These are phyloP conservation scores for Bjerkandera adusta DNA, from an alignment of 1,284 basidiomycete genomes.

Conservation along the genomic window DNA sequence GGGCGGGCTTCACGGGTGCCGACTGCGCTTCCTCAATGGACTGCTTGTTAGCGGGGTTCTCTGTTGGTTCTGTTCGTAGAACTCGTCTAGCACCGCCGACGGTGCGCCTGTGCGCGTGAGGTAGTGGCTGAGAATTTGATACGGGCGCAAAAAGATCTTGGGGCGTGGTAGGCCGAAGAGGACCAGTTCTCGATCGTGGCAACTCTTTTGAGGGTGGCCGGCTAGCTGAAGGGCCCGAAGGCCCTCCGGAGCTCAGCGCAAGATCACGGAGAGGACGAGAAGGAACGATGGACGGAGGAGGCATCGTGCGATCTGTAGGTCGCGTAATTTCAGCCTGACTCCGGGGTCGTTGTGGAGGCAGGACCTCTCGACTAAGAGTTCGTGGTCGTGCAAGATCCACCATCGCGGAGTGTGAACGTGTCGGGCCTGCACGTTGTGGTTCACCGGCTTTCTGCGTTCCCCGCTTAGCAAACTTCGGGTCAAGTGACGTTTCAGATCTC, in stretches of 20 bases:
- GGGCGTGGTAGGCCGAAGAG: not conserved
- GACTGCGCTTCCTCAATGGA: not conserved
- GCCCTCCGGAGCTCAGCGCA: not conserved
- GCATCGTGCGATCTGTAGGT: constrained; percentile 8
- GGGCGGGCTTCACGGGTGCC: not conserved
- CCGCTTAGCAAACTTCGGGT: not conserved
- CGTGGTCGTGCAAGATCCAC: not conserved
- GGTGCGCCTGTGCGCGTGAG: not conserved
- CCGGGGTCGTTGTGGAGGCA: not conserved
- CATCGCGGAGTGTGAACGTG: too few relatives aligned
- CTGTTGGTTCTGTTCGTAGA: constrained; percentile 24
- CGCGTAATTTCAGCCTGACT: constrained; percentile 12
- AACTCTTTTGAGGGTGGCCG: not conserved
- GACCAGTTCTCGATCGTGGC: not conserved
- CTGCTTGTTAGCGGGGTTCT: not conserved
- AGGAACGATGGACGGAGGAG: not conserved
- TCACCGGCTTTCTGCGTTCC: not conserved
- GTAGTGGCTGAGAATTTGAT: not conserved
- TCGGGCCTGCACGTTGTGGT: not conserved
- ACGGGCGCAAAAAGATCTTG: not conserved
- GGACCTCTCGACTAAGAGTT: not conserved
- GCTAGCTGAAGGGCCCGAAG: not conserved
- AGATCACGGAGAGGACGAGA: not conserved
- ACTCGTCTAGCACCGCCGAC: constrained; percentile 35
- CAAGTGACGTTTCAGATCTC: not conserved